A percentile compares a stretch with the other conserved stretches of the same genome.
phyloP scores from a whole-genome alignment of 148 eudicot species.

The Rhododendron kiyosumense region DNA sequence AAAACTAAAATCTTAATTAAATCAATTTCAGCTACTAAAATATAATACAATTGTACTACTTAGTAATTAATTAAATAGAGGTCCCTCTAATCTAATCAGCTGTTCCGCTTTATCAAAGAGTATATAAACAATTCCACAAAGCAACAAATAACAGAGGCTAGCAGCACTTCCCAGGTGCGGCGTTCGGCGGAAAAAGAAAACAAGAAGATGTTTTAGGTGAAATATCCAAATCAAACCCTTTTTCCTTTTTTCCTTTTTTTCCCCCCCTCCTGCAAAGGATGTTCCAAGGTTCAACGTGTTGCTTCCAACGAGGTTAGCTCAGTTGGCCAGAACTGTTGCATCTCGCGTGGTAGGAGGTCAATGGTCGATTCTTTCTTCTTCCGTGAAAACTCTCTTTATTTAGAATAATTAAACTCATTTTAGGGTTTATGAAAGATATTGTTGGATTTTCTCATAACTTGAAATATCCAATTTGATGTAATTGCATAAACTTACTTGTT shows the following conservation, averaged over 20 bases:
- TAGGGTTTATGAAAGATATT: no score
- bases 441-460: no score
- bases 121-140: constrained; percentile 26
- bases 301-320: not conserved
- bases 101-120: not conserved
- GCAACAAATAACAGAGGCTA: constrained; percentile 19
- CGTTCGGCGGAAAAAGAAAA: constrained; percentile 77
- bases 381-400: no score
- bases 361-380: no score
- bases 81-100: not conserved
- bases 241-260: not conserved
- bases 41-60: no score
- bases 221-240: not conserved
- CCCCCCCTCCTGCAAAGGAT: not conserved
- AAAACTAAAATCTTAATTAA: not conserved
- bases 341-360: no score
- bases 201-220: not conserved
- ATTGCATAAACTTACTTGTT: no score
- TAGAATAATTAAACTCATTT: no score
- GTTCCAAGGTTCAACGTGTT: not conserved
- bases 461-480: no score
- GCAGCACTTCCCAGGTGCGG: constrained; percentile 84
- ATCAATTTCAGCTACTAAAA: not conserved
- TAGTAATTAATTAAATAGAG: not conserved
- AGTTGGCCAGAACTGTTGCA: no score